These are phyloP conservation scores for Cytospora schulzeri DNA, from an alignment of 2,329 filamentous ascomycete species.

Conservation along the genomic window DNA sequence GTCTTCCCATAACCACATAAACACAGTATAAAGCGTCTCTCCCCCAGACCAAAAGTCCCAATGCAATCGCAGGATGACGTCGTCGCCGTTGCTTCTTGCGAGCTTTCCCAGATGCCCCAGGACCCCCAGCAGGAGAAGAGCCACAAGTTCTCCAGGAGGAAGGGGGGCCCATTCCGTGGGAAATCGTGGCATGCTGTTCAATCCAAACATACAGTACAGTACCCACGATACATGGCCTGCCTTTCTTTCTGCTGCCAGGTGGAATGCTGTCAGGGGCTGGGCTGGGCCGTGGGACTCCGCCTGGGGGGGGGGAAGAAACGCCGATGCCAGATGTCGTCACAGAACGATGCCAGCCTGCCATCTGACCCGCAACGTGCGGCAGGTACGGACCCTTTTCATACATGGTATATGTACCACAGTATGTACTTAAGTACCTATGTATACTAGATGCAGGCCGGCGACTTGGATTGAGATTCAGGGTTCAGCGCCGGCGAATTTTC, in stretches of 20 bases:
- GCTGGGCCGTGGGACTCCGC: conserved; percentile 6
- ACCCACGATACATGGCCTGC: background rate
- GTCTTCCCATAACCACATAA: background rate
- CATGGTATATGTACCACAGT: too few species aligned
- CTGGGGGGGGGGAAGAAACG: background rate
- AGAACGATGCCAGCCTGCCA: conserved; percentile 8
- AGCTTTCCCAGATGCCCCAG: conserved; percentile 4
- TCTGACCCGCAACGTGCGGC: conserved; percentile 16
- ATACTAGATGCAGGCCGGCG: background rate
- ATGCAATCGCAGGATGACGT: conserved; percentile 7
- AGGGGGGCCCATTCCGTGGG: background rate
- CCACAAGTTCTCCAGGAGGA: too few species aligned
- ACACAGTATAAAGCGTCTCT: background rate
- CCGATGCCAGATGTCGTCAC: conserved; percentile 11
- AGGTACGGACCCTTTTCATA: background rate
- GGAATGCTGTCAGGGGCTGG: conserved; percentile 11
- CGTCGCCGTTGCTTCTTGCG: background rate
- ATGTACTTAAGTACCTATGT: too few species aligned
- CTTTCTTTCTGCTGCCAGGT: background rate
- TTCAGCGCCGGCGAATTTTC: too few species aligned
- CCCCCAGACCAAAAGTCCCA: background rate
- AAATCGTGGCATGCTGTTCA: too few species aligned
- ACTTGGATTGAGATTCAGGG: background rate
- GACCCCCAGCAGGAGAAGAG: conserved; percentile 8
- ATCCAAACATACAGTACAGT: too few species aligned